Conservation (phyloP, 768 basidiomycete genomes). For the Mycena kentingensis region DNA sequence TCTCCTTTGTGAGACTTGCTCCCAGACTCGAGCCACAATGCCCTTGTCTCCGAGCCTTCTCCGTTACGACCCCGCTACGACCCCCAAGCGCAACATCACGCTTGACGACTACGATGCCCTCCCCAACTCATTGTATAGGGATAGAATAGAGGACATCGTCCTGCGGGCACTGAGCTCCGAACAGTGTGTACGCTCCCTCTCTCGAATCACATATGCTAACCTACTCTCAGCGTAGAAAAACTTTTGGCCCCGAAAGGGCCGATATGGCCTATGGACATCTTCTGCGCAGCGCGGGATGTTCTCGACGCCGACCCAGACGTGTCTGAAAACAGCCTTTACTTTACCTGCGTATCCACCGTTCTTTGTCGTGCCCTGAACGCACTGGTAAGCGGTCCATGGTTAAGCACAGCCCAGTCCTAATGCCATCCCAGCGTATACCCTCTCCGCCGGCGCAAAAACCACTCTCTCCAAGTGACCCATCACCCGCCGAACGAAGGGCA, state of each 20-base stretch:
- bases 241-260: slow-evolving; percentile 14
- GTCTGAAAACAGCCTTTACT: slow-evolving; percentile 9
- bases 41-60: background rate
- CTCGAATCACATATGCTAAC: background rate
- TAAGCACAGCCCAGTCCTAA: background rate
- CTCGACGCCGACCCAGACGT: slow-evolving; percentile 13
- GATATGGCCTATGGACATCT: slow-evolving; percentile 22
- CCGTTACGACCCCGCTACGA: slow-evolving; percentile 2
- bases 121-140: slow-evolving; percentile 12
- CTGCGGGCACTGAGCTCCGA: slow-evolving; percentile 13
- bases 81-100: slow-evolving; percentile 12
- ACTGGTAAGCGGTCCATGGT: slow-evolving; percentile 3
- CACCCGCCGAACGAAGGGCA: slow-evolving; percentile 9
- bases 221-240: slow-evolving; percentile 5
- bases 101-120: slow-evolving; percentile 22
- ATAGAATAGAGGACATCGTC: slow-evolving; percentile 20
- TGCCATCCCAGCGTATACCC: slow-evolving; percentile 2
- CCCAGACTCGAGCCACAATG: background rate
- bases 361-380: slow-evolving; percentile 15
- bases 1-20: background rate
- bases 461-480: background rate
- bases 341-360: slow-evolving; percentile 12
- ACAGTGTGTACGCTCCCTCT: slow-evolving; percentile 6
- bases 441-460: background rate
- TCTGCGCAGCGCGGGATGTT: slow-evolving; percentile 10